Percentiles rank a stretch among this genome's conserved stretches.
Conservation (phyloP, 2,329 filamentous ascomycete genomes). For the Thielaviopsis ethacetica region DNA sequence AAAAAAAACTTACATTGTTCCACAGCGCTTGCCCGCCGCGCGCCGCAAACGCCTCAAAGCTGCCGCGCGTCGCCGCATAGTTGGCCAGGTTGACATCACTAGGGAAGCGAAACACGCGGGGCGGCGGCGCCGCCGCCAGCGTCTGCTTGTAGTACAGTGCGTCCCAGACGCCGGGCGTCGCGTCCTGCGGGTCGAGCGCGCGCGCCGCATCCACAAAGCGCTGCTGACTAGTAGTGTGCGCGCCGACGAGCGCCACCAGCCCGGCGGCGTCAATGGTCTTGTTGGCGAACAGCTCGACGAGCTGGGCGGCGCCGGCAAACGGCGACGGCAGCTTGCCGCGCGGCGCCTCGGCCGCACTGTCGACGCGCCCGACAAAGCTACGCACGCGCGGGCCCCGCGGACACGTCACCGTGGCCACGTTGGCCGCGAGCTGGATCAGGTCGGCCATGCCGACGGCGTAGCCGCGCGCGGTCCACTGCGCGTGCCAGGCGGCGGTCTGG, state of each 20-base stretch:
- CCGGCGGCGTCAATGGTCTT: slow-evolving; percentile 36
- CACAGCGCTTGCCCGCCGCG: slow-evolving; percentile 22
- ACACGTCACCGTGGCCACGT: slow-evolving; percentile 31
- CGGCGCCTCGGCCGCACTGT: slow-evolving; percentile 24
- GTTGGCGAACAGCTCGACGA: slow-evolving; percentile 31
- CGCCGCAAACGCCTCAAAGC: slow-evolving; percentile 24
- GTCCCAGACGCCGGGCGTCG: slow-evolving; percentile 36
- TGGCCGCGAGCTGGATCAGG: slow-evolving; percentile 35
- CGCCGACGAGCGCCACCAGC: slow-evolving; percentile 36
- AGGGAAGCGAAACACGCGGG: slow-evolving; percentile 25
- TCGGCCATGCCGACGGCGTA: slow-evolving; percentile 34
- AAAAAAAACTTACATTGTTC: slow-evolving; percentile 23
- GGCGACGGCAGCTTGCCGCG: slow-evolving; percentile 27
- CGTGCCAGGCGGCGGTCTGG: slow-evolving; percentile 23
- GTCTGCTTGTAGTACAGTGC: slow-evolving; percentile 31
- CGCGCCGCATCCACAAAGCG: slow-evolving; percentile 25
- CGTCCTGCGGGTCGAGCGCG: slow-evolving; percentile 31
- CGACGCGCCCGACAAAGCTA: slow-evolving; percentile 34
- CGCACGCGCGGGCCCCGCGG: slow-evolving; percentile 30
- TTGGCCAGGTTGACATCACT: slow-evolving; percentile 25
- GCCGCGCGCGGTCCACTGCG: slow-evolving; percentile 22
- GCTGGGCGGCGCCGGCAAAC: slow-evolving; percentile 27
- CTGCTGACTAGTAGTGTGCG: slow-evolving; percentile 35
- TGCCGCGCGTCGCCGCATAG: slow-evolving; percentile 20
- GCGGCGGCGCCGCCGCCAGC: slow-evolving; percentile 18